These are phyloP conservation scores for Entomortierella parvispora DNA, from an alignment of 192 early-diverging fungal species.

Conservation along the genomic window DNA sequence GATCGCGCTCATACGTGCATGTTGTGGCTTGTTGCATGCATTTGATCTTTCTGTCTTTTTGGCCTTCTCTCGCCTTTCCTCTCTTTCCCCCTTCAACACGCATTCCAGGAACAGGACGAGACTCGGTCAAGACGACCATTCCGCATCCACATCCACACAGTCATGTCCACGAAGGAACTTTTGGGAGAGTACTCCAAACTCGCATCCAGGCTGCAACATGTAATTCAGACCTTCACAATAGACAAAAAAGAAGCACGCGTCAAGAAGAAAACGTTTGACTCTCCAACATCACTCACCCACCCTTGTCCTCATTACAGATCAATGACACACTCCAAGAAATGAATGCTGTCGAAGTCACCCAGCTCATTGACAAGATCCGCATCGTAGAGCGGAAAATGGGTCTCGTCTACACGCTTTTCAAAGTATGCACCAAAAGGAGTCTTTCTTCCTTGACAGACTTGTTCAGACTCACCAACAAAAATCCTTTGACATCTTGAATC, in stretches of 20 bases:
- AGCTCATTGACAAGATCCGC: slow-evolving; percentile 49
- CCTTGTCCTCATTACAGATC: slow-evolving; percentile 18
- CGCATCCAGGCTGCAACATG: slow-evolving; percentile 31
- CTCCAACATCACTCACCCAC: background rate
- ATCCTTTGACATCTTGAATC: background rate
- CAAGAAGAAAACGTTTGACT: background rate
- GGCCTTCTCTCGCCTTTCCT: too few relatives aligned
- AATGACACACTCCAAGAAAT: slow-evolving; percentile 41
- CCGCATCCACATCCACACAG: too few relatives aligned
- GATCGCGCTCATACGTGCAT: background rate
- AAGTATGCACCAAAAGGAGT: slow-evolving; percentile 5
- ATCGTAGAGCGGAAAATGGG: slow-evolving; percentile 51
- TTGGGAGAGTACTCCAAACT: slow-evolving; percentile 35
- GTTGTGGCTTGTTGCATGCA: background rate
- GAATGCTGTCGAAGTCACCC: slow-evolving; percentile 45
- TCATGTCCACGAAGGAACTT: slow-evolving; percentile 51
- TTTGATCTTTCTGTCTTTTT: too few relatives aligned
- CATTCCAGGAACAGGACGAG: too few relatives aligned
- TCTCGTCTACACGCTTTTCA: slow-evolving; percentile 45
- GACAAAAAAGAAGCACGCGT: background rate
- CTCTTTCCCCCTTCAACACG: too few relatives aligned
- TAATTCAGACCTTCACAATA: slow-evolving; percentile 1
- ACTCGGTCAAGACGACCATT: too few relatives aligned
- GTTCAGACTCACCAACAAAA: too few relatives aligned
- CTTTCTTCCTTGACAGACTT: too few relatives aligned